Conservation (phyloP, 2,329 filamentous ascomycete species). For the Emmonsiellopsis sp. region DNA sequence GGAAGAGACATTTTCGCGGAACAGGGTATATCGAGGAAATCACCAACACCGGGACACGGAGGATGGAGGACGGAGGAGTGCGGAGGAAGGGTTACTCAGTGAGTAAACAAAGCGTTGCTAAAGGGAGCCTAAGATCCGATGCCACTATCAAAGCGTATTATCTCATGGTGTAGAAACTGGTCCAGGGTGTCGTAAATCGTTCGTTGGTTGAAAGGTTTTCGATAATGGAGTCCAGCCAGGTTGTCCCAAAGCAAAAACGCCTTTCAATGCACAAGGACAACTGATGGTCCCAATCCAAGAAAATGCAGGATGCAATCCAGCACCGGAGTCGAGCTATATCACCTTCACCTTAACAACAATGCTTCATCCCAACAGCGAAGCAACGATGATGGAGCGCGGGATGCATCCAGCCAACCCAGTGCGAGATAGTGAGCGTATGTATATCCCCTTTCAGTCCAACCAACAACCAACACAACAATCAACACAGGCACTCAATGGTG, state of each 20-base stretch:
- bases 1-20: conserved; percentile 57
- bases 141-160: too few species aligned
- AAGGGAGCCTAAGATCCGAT: background rate
- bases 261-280: conserved; percentile 1
- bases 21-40: conserved; percentile 2
- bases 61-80: conserved; percentile 4
- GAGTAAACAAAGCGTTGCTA: background rate
- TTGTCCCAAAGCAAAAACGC: background rate
- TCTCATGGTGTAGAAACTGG: too few species aligned
- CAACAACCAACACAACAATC: too few species aligned
- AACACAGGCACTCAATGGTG: too few species aligned
- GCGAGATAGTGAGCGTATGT: too few species aligned
- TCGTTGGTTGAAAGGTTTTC: background rate
- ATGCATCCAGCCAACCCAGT: background rate
- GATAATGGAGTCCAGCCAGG: background rate
- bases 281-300: background rate
- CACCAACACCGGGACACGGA: conserved; percentile 2
- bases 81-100: conserved; percentile 12
- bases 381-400: background rate
- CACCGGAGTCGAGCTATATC: background rate
- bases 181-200: background rate
- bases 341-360: background rate
- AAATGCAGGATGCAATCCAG: background rate
- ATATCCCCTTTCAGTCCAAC: too few species aligned
- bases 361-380: background rate